Evolutionary conservation across 202 grass and related monocot species (phyloP), one percentile per base, ranked within the genome.

Genomic region (Panicum virgatum): DNA sequence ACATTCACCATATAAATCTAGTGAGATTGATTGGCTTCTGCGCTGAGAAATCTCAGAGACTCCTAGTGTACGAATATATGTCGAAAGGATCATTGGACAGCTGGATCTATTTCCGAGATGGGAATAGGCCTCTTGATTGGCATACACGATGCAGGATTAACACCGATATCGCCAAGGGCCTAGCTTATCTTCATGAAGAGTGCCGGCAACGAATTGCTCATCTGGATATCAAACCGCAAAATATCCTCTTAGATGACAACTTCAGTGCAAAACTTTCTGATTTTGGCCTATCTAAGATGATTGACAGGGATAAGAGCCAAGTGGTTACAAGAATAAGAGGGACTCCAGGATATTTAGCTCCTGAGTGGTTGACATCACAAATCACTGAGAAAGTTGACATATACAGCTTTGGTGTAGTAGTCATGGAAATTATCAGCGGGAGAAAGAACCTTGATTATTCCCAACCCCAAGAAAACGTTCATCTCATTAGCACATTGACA

Each of bases 371-470:
- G 43, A 71, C 67, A 36, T 72, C 69, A 32, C 69, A 76, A 3
- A 84, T 91, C 19, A 91, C 80, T 13, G 89, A 91, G 40, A 91
- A 91, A 43, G 89, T 54, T 52, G 84, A 91, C 30, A 57, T 91
- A 11, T 91, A 91, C 14, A 91, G 88, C 67, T 90, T 90, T 26
- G 84, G 88, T 53, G 68, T 90, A 1, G 84, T 86, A 7, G 74
- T 90, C 12, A 72, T 91, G 80, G 88, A 91, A 53, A 73, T 84
- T 7, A 26, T 91, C 7, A 48, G 69, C 4, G 89, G 85, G 12
- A 87, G 85, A 60, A 87, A 57, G 62, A 91, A 81, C 32, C 66
- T 91, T 0, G 89, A 91, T 22, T 44, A 60, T 66, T 90, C 88
- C 6, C 70, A 85, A 32, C 40, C 66, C 9, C 56, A 84, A 43